These are phyloP conservation scores for Leishmania aethiopica DNA, from an alignment of 208 protist genomes.

Conservation along the genomic window DNA sequence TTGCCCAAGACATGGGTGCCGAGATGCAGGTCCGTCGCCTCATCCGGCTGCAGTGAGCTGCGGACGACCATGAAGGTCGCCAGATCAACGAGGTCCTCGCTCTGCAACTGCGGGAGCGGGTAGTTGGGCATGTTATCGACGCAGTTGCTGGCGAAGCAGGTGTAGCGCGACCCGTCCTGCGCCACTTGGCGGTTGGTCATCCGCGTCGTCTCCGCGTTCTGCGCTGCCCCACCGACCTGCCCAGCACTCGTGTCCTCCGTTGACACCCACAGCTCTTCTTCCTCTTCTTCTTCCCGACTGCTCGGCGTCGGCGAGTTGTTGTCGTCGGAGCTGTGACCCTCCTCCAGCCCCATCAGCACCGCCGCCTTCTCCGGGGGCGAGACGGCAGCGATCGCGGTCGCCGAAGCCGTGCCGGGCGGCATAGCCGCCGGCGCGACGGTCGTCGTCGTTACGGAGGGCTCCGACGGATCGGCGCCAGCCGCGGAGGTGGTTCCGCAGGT, in stretches of 20 bases:
- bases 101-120: constrained; percentile 32
- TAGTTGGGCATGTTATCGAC: constrained; percentile 41
- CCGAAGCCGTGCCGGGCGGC: not conserved
- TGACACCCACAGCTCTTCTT: constrained; percentile 5
- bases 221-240: not conserved
- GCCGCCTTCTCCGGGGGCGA: constrained; percentile 9
- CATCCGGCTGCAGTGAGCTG: constrained; percentile 36
- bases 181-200: constrained; percentile 9
- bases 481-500: not conserved
- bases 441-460: not conserved
- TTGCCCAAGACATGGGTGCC: constrained; percentile 33
- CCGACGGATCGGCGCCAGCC: not conserved
- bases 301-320: constrained; percentile 36
- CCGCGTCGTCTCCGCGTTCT: not conserved
- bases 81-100: constrained; percentile 37
- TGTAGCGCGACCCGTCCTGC: constrained; percentile 28
- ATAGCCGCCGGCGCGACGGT: not conserved
- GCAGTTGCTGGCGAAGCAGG: constrained; percentile 56
- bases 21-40: constrained; percentile 28
- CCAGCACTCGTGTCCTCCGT: not conserved
- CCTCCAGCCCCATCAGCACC: constrained; percentile 15
- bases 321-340: constrained; percentile 31
- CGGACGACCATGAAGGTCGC: constrained; percentile 47
- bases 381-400: not conserved
- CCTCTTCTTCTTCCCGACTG: constrained; percentile 26